Percentiles rank a stretch among this genome's conserved stretches.
Evolutionary conservation across 148 eudicot species (phyloP).

Genomic region (Vaccinium myrtillus): DNA sequence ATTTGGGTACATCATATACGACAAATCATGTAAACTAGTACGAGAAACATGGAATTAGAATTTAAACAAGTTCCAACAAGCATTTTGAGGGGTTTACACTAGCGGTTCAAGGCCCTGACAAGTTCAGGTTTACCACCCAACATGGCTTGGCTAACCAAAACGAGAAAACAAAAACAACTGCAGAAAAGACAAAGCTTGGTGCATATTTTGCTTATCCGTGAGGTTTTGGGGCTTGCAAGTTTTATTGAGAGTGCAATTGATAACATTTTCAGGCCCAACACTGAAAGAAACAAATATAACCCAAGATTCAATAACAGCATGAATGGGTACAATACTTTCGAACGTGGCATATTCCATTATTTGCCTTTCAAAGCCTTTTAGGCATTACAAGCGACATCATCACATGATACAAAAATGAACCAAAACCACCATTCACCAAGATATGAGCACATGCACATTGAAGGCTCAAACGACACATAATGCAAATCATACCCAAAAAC

Average conservation of each 20-base stretch:
- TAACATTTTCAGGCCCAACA: not conserved
- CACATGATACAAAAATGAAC: not conserved
- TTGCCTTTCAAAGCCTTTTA: not conserved
- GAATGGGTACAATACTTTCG: not conserved
- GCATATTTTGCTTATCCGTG: not conserved
- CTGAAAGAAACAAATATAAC: not conserved
- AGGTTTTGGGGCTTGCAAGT: not conserved
- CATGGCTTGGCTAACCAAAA: not conserved
- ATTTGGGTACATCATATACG: not conserved
- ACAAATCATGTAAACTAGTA: not conserved
- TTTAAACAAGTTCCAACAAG: not conserved
- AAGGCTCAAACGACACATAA: not conserved
- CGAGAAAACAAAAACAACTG: not conserved
- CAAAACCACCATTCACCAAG: not conserved
- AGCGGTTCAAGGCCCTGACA: not conserved
- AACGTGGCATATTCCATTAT: not conserved
- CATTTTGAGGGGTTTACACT: not conserved
- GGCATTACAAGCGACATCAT: not conserved
- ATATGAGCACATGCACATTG: not conserved
- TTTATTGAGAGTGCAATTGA: not conserved
- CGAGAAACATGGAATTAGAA: not conserved
- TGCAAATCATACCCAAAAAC: no score
- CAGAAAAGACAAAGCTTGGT: not conserved
- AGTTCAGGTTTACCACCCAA: not conserved
- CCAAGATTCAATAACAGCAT: not conserved